Evolutionary conservation across 345 rosid genomes (phyloP).

Genomic region (Brassica rapa): DNA sequence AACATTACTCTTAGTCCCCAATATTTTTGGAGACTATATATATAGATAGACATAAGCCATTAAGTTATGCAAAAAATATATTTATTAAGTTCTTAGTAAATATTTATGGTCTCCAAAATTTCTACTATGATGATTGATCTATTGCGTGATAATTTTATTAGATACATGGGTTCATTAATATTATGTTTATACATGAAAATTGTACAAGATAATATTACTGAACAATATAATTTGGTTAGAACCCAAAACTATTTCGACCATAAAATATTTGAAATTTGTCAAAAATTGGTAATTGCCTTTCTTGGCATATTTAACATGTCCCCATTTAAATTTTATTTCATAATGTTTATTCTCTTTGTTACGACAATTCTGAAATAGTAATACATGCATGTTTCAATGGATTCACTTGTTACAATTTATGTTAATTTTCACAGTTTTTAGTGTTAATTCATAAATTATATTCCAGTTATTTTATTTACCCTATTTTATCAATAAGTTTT

Average conservation of each 20-base stretch:
- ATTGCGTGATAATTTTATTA: background rate
- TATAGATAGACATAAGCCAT: background rate
- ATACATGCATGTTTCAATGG: background rate
- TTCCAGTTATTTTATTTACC: background rate
- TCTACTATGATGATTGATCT: background rate
- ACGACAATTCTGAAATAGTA: background rate
- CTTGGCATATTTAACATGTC: background rate
- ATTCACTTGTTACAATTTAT: background rate
- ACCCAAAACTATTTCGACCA: background rate
- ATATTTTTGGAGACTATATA: too few relatives aligned
- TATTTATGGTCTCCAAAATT: too few relatives aligned
- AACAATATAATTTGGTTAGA: background rate
- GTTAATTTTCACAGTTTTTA: background rate
- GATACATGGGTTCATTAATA: background rate
- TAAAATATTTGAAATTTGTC: background rate
- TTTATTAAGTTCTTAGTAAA: too few relatives aligned
- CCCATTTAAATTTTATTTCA: background rate
- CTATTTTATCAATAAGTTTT: background rate
- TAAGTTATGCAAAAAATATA: background rate
- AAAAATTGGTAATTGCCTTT: background rate
- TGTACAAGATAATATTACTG: background rate
- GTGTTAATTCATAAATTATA: background rate
- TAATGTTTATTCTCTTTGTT: background rate
- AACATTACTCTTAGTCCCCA: background rate
- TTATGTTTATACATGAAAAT: background rate